Evolutionary conservation across 371 early-diverging fungal genomes (phyloP), one percentile per base, ranked within the genome.

Genomic region (Mortierella sp.): DNA sequence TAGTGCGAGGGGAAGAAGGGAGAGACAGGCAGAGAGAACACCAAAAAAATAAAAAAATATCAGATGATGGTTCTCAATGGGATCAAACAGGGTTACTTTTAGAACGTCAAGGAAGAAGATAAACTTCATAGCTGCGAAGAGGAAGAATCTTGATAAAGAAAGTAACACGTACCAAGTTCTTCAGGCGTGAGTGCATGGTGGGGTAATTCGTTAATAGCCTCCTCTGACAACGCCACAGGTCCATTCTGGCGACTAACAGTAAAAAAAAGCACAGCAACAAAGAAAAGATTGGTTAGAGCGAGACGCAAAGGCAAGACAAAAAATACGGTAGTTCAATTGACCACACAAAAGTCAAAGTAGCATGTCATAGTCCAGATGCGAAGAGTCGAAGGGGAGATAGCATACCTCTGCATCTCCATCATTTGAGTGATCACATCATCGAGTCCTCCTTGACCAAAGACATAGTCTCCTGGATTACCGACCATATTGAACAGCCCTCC

Each of bases 401-500:
- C 87, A 85, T 87, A 88, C 70, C 79, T 82, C 52, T 90, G 88
- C 74, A 93, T 92, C 67, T 95, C 95, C 95, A 95, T 94, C 74
- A 95, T 76, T 66, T 93, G 94, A 10, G 94, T 90, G 68, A 95
- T 93, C 61, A 95, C 92, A 79, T 95, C 91, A 78, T 95, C 95
- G 24, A 94, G 86, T 24, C 90, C 94, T 45, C 80, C 80, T 68
- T 89, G 89, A 31, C 85, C 84, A 79, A 90, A 90, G 13, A 89
- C 93, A 81, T 93, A 93, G 72, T 93, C 93, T 45, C 91, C 88
- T 44, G 92, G 92, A 68, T 93, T 91, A 53, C 86, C 85, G 24
- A 76, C 61, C 73, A 85, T 79, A 64, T 80, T 79, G 72, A 84
- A 70, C n/a, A 85, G 50, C 31, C 83, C 72, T 58, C 75, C 70